A percentile compares a stretch with the other conserved stretches of the same genome.
These are phyloP conservation scores for Periconia sp. DNA, from an alignment of 2,329 filamentous ascomycete genomes.

Conservation along the genomic window DNA sequence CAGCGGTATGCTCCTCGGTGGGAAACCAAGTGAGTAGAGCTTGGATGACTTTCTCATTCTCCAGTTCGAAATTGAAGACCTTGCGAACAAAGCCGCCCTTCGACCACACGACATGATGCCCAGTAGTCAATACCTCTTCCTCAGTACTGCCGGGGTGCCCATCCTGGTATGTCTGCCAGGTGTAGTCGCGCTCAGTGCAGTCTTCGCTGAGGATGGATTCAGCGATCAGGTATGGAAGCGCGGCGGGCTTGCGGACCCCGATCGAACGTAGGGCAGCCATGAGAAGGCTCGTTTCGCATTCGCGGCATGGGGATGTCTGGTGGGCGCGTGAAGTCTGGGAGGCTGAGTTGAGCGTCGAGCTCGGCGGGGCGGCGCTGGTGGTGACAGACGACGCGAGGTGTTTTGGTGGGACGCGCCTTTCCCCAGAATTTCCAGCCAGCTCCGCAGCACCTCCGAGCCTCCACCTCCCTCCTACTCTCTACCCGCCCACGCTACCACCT, in stretches of 20 bases:
- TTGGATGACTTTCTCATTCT: slow-evolving; percentile 85
- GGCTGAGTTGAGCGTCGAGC: slow-evolving; percentile 7
- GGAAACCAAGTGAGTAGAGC: slow-evolving; percentile 86
- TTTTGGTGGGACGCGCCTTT: slow-evolving; percentile 28
- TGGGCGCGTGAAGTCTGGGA: slow-evolving; percentile 14
- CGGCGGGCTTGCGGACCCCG: slow-evolving; percentile 87
- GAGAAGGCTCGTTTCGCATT: slow-evolving; percentile 27
- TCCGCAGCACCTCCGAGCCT: slow-evolving; percentile 22
- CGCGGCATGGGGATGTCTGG: slow-evolving; percentile 40
- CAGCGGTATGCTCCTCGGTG: slow-evolving; percentile 39
- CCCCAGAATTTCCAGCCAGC: slow-evolving; percentile 18
- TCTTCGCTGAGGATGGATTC: slow-evolving; percentile 78
- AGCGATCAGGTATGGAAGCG: slow-evolving; percentile 79
- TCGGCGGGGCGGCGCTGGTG: slow-evolving; percentile 19
- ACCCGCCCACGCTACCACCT: background rate
- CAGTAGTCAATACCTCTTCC: slow-evolving; percentile 81
- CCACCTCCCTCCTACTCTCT: slow-evolving; percentile 7
- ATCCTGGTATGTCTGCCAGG: slow-evolving; percentile 71
- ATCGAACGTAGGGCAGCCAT: slow-evolving; percentile 94
- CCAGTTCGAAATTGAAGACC: slow-evolving; percentile 82
- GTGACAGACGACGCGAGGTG: slow-evolving; percentile 26
- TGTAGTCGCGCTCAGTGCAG: slow-evolving; percentile 70
- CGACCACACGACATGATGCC: slow-evolving; percentile 84
- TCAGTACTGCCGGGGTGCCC: slow-evolving; percentile 58
- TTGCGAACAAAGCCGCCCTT: slow-evolving; percentile 84